Base-by-base conservation (phyloP, 768 basidiomycete genomes). In the Termitomyces titanicus region DNA sequence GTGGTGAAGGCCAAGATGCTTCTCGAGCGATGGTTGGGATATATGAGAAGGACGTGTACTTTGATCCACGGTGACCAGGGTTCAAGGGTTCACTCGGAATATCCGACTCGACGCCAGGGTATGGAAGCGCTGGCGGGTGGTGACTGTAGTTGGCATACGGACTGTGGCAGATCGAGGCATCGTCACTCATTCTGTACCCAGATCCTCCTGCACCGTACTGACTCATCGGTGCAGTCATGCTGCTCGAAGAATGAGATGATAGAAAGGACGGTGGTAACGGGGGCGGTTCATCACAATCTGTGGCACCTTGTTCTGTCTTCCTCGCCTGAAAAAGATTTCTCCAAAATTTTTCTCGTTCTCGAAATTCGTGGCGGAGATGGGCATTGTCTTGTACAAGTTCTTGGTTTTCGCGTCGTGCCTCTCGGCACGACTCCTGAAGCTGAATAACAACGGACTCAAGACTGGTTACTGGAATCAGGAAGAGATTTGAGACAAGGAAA, bases 401-500 rank as follows among this genome's bases (percentile, higher is more conserved):
- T n/a, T 72, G 68, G 35, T 77, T 74, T 61, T 91, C 86, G 47
- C 75, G 71, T 51, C 82, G 81, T 46, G 85, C 75, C 59, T 88
- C 85, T 58, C 86, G 79, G 67, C 85, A 87, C 10, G 89, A 88
- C 54, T 91, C 90, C 64, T 94, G 91, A 35, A 94, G 80, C 60
- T 89, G 86, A 24, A 91, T 70, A 53, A 94, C 89, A 49, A 92
- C 89, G n/a, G 82, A 82, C 69, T 93, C 91, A 51, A 93, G 76
- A 64, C 84, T 92, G 22, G 88, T 92, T 61, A 93, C 90, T 88
- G 67, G 27, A 42, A 47, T 46, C 52, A 53, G 47, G 34, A 40
- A 52, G 61, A 18, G 6, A 38, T 27, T 49, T 5, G 27, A 25
- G n/a, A 29, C n/a, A 37, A 13, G 35, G 24, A 58, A 65, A 64